Conservation (phyloP, 345 rosid species). For the Diplotaxis tenuifolia region DNA sequence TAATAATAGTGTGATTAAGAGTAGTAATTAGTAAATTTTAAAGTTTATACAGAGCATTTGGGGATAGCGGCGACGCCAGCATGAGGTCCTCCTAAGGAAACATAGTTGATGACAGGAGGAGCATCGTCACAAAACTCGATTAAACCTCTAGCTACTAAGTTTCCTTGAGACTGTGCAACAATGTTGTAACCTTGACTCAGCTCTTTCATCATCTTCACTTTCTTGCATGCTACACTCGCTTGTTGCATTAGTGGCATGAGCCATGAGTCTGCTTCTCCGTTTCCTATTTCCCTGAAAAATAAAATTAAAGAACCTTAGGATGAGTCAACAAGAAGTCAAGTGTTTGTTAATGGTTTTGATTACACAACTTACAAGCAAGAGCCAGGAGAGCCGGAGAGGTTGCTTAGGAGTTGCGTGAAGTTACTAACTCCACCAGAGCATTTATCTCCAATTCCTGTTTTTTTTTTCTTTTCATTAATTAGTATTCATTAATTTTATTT, state of each 20-base stretch:
- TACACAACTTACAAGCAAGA: conserved; percentile 57
- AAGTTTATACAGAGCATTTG: too few species aligned
- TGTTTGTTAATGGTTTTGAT: conserved; percentile 3
- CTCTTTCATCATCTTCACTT: too few species aligned
- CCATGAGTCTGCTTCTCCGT: conserved; percentile 74
- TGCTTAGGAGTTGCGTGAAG: conserved; percentile 56
- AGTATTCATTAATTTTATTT: not conserved
- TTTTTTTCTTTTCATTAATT: not conserved
- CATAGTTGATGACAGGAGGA: too few species aligned
- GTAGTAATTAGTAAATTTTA: too few species aligned
- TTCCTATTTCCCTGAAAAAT: conserved; percentile 68
- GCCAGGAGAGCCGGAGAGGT: conserved; percentile 67
- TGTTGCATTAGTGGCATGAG: conserved; percentile 66
- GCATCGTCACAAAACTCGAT: too few species aligned
- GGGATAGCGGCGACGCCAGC: too few species aligned
- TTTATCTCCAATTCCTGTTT: conserved; percentile 74
- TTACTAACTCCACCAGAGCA: conserved; percentile 59
- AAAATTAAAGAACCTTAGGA: not conserved
- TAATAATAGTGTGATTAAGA: too few species aligned
- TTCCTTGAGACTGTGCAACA: too few species aligned
- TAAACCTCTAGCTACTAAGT: too few species aligned
- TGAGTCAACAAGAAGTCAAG: not conserved
- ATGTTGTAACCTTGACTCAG: too few species aligned
- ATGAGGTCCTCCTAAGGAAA: too few species aligned
- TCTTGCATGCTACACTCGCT: too few species aligned